These are phyloP conservation scores for Arachis stenosperma DNA, from an alignment of 306 rosid genomes.

Conservation along the genomic window DNA sequence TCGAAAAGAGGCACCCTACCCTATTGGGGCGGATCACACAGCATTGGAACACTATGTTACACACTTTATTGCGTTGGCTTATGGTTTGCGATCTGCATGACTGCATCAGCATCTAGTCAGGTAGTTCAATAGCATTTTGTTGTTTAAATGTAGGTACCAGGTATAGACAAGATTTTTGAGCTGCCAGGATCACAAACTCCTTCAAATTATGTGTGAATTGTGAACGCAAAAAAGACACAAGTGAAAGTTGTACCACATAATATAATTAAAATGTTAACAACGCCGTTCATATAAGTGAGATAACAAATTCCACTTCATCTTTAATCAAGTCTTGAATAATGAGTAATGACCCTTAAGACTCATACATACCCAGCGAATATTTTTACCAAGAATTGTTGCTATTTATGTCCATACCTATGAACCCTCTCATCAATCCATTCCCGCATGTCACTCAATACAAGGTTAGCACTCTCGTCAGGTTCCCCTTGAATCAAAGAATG, in stretches of 20 bases:
- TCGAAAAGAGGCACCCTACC: background rate
- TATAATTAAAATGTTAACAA: background rate
- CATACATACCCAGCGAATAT: background rate
- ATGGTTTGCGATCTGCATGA: no score
- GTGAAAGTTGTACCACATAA: background rate
- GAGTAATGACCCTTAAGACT: background rate
- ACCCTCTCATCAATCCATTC: constrained; percentile 88
- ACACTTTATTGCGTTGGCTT: no score
- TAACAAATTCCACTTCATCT: constrained; percentile 23
- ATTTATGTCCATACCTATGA: constrained; percentile 45
- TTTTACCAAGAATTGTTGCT: constrained; percentile 16
- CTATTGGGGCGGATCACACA: no score
- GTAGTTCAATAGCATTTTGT: no score
- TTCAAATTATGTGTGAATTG: background rate
- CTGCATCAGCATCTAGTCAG: no score
- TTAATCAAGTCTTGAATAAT: background rate
- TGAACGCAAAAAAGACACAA: background rate
- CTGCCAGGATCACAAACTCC: background rate
- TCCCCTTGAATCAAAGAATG: constrained; percentile 94
- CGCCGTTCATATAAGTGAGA: background rate
- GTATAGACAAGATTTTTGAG: background rate
- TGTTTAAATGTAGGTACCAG: background rate
- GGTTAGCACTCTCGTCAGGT: constrained; percentile 69
- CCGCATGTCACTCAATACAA: constrained; percentile 78
- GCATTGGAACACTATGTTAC: no score